Percentiles rank a stretch among this genome's conserved stretches.
These are phyloP conservation scores for Cercospora beticola DNA, from an alignment of 2,329 filamentous ascomycete genomes.

Conservation along the genomic window DNA sequence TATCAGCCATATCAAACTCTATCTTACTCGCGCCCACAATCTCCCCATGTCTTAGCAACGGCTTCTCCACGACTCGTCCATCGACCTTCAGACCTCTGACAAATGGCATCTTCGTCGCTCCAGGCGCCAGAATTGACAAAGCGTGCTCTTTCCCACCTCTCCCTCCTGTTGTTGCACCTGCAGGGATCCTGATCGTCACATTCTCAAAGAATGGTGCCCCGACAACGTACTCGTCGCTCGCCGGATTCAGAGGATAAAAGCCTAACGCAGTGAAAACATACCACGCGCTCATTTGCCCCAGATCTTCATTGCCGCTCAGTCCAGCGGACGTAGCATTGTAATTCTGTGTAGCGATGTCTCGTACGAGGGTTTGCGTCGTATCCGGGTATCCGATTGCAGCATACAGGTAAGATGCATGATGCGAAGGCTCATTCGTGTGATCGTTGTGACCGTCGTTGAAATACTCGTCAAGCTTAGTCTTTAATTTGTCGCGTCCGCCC, in stretches of 20 bases:
- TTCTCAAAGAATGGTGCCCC: slow-evolving; percentile 51
- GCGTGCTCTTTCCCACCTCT: slow-evolving; percentile 27
- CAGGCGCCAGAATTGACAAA: slow-evolving; percentile 45
- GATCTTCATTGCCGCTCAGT: slow-evolving; percentile 50
- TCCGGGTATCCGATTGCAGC: slow-evolving; percentile 45
- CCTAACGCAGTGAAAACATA: slow-evolving; percentile 51
- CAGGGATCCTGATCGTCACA: slow-evolving; percentile 42
- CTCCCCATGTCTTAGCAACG: slow-evolving; percentile 44
- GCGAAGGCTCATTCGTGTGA: slow-evolving; percentile 51
- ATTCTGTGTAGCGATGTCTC: slow-evolving; percentile 42
- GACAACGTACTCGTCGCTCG: slow-evolving; percentile 48
- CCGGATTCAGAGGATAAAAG: slow-evolving; percentile 51
- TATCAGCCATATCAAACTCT: slow-evolving; percentile 49
- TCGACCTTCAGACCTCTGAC: slow-evolving; percentile 46
- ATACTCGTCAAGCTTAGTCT: slow-evolving; percentile 47
- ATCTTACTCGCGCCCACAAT: slow-evolving; percentile 44
- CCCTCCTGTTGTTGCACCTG: slow-evolving; percentile 37
- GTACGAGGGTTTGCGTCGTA: slow-evolving; percentile 42
- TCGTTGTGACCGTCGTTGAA: slow-evolving; percentile 50
- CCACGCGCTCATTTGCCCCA: slow-evolving; percentile 54
- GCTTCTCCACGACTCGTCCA: slow-evolving; percentile 38
- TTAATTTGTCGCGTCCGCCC: slow-evolving; percentile 41
- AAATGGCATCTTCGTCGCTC: slow-evolving; percentile 44
- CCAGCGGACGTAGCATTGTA: slow-evolving; percentile 51
- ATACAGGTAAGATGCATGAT: slow-evolving; percentile 51